Base-by-base conservation (phyloP, 2,329 filamentous ascomycete species). In the Corniculantispora saksenae region DNA sequence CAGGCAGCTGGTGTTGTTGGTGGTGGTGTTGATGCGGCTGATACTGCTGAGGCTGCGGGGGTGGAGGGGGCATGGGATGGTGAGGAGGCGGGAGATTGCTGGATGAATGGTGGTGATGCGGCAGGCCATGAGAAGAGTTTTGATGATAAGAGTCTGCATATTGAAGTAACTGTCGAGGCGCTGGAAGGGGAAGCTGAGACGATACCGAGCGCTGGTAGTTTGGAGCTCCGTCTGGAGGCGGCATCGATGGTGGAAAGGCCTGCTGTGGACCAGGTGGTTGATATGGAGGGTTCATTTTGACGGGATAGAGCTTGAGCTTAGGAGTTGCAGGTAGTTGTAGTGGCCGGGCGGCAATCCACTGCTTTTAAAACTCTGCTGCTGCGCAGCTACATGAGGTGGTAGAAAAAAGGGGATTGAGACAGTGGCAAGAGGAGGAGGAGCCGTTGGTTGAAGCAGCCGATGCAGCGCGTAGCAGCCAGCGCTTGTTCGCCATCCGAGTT, bases 231-330 rank as follows among this genome's bases (percentile, higher is more conserved):
- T 62, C 60, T 47, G 60, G 50, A 32, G 60, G 60, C 10, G 40
- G 35, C 51, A 62, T 55, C 8, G 60, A 23, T 27, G 47, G 51
- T 8, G 51, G 38, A 35, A 47, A 55, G 38, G 60, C 25, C 38
- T 55, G 50, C 40, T 62, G 50, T 35, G 60, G 60, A 23, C 51
- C 51, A 9, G 60, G 40, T 5, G 60, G 60, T n/a, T 62, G 60
- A 38, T 62, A 62, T 48, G 60, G 60, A 48, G 60, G 60, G 55
- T 62, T 55, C 60, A 62, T 61, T 17, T n/a, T 62, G 21, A 25
- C 15, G 32, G 35, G 27, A 27, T 12, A 23, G 32, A n/a, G 60
- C 48, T 35, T 29, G 25, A 55, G 51, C 19, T 13, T 45, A 27
- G 19, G 29, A 47, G 23, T 35, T 7, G 25, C 29, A 45, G 19